Base-by-base conservation (phyloP, 371 early-diverging fungal species). In the Capniomyces stellatus region DNA sequence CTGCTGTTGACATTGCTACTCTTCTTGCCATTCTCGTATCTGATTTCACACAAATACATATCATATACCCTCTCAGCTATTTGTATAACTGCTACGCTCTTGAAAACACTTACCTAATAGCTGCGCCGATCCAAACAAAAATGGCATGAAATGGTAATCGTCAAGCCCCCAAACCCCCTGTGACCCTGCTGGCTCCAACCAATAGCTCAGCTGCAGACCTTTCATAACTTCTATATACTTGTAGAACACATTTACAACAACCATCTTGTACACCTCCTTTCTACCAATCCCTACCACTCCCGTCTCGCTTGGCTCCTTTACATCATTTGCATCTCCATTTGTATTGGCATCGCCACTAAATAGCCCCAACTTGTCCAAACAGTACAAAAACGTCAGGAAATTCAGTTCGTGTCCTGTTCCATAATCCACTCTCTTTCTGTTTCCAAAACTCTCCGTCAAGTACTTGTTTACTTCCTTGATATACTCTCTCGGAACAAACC, bases 91-190 rank as follows among this genome's bases (percentile, higher is more conserved):
- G n/a, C n/a, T n/a, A n/a, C n/a, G n/a, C n/a, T n/a, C n/a, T n/a
- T n/a, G n/a, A n/a, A n/a, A n/a, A n/a, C n/a, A n/a, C n/a, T n/a
- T n/a, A n/a, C n/a, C n/a, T n/a, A 74, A 56, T 23, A 97, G 72
- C 66, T 98, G 93, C 2, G 90, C 71, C 21, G 89, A 75, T 0
- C 98, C 98, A 73, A 94, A 95, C 46, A 92, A 61, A 67, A 91
- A 98, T 19, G 98, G 98, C 57, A 99, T 63, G 58, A 98, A 92
- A 60, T 98, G 98, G 64, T 92, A 97, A 67, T 98, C 98, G 63
- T 98, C 98, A 27, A 98, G 62, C 3, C 98, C 98, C 98, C 99
- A 99, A 22, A 92, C 93, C 54, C 99, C 99, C 61, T 98, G 94
- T 12, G 89, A 87, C 1, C 99, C 99, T 12, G 99, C 99, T 6